A percentile compares a stretch with the other conserved stretches of the same genome.
phyloP scores from a whole-genome alignment of 2,329 filamentous ascomycete genomes.

The Fusarium phyllophilum region DNA sequence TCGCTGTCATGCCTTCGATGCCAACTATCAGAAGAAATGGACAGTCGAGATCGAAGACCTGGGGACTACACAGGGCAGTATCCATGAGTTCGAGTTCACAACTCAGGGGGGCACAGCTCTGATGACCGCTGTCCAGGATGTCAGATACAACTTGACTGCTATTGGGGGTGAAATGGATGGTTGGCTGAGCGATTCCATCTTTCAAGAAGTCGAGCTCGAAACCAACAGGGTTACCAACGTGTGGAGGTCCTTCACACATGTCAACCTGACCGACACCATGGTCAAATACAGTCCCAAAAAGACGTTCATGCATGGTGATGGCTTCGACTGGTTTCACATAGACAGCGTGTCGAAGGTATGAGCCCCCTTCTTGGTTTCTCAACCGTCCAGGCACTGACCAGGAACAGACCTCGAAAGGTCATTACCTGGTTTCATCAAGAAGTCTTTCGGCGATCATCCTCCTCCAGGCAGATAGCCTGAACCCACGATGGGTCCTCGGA shows the following conservation, averaged over 20 bases:
- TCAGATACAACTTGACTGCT: conserved; percentile 37
- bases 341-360: conserved; percentile 43
- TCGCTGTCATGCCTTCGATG: conserved; percentile 33
- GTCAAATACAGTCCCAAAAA: conserved; percentile 30
- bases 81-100: conserved; percentile 41
- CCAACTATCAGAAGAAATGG: conserved; percentile 36
- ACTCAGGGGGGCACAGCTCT: conserved; percentile 27
- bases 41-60: conserved; percentile 27
- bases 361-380: neutral
- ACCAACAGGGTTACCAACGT: conserved; percentile 37
- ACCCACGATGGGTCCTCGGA: conserved; percentile 49
- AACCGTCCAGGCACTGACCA: neutral
- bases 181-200: conserved; percentile 38
- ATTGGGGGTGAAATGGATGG: conserved; percentile 35
- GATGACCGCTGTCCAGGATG: conserved; percentile 38
- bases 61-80: conserved; percentile 26
- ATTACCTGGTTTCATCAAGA: conserved; percentile 49
- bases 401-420: conserved; percentile 39
- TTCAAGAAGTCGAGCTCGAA: conserved; percentile 39
- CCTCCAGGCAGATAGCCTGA: conserved; percentile 42
- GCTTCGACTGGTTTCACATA: conserved; percentile 45
- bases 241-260: conserved; percentile 41
- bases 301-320: conserved; percentile 35
- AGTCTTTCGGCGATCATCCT: conserved; percentile 46
- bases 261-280: conserved; percentile 34